Evolutionary conservation across 371 early-diverging fungal species (phyloP), one percentile per base, ranked within the genome.

Genomic region (Mortierella polycephala): DNA sequence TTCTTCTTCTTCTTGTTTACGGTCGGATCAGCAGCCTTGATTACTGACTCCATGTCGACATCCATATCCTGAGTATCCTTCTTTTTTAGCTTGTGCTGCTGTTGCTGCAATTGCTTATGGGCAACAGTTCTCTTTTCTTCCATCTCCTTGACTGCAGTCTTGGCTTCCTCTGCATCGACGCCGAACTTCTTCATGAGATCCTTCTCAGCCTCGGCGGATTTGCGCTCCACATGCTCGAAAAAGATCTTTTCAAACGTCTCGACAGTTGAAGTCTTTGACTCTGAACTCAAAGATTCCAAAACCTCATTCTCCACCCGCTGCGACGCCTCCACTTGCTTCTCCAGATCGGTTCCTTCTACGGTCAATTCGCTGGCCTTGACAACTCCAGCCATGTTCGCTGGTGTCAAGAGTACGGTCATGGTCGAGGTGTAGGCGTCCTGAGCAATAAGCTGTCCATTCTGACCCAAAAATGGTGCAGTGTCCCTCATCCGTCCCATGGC

Each of bases 401-500:
- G 71, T 0, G 54, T 53, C 42, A 75, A 47, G 8, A 75, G 61
- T 7, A 63, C 23, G 13, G 77, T 76, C 1, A 71, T 76, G 11
- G 77, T 76, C 5, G 65, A 45, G 1, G 68, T 67, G 57, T 64
- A 76, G 7, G 71, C 68, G 9, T 76, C 77, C 64, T 76, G 71
- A 13, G 64, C 64, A 13, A 72, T 47, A 30, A 67, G 52, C 11
- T 60, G 16, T 65, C 70, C 70, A 8, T 49, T 47, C 23, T 69
- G 66, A 6, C 75, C 75, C 42, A 75, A 46, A 62, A 86, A 87
- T 3, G 81, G 81, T 2, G 84, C 84, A n/a, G 88, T 86, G 1
- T 80, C 62, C 50, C 82, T 85, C 88, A 90, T 87, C 41, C 82
- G 85, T 42, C 90, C 89, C 83, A 93, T 83, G 18, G 91, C 92